Evolutionary conservation across 441 rosid genomes (phyloP), one percentile per base, ranked within the genome.

Genomic region (Arabidopsis lyrata): DNA sequence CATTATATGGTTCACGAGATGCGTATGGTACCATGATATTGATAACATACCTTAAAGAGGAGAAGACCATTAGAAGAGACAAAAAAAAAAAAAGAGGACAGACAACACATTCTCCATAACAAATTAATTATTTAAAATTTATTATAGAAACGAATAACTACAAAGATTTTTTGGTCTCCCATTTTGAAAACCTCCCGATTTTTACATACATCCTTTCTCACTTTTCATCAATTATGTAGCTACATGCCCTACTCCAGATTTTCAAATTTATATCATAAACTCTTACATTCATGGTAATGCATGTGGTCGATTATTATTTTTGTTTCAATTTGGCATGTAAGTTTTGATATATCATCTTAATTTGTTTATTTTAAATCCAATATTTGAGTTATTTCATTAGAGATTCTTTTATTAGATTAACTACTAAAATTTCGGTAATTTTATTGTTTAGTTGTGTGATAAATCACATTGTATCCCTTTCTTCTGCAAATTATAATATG

Each of bases 41-140:
- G 70, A 78, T 80, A 82, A 84, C 80, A 77, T 82, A 81, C 86
- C 77, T 76, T 81, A 78, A 79, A 63, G 67, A 78, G 77, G 9
- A 57, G 81, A 61, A 77, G 59, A 72, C 77, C 74, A 77, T 36
- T 72, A 72, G 65, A 76, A 77, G 77, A 67, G 79, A 68, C 73
- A 66, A 45, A 53, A 61, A 41, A 58, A 77, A 22, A 35, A 12
- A 53, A 50, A 77, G 12, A 27, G 41, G 38, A 63, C 57, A 22
- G 67, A 72, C 61, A 76, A 81, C 81, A 78, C 86, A 78, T 65
- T 77, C 80, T 79, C 79, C 80, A 61, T 83, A 54, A 78, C 54
- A 32, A 34, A 32, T 41, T 31, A 7, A 65, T 22, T 56, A 70
- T 63, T 58, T 47, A 6, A 59, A 62, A 16, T 3, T 61, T 61